Percentiles rank a stretch among this genome's conserved stretches.
Evolutionary conservation across 2,329 filamentous ascomycete genomes (phyloP).

Genomic region (Penicillium fuscoglaucum): DNA sequence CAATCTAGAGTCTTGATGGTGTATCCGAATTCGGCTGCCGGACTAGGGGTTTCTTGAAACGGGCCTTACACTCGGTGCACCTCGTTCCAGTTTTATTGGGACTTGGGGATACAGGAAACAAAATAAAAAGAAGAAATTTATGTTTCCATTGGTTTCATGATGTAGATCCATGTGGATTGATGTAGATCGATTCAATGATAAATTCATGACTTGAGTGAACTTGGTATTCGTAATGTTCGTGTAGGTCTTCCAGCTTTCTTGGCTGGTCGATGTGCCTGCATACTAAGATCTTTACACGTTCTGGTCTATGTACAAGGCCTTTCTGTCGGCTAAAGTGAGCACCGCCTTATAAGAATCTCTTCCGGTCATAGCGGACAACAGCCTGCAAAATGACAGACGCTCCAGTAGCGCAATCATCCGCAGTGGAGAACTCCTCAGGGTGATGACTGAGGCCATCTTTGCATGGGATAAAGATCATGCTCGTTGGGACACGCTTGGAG

Average conservation of each 20-base stretch:
- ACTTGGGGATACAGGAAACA: conserved; percentile 28
- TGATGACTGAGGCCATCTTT: conserved; percentile 64
- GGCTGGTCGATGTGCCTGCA: not conserved
- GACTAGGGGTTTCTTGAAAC: conserved; percentile 32
- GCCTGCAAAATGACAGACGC: conserved; percentile 45
- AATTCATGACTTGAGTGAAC: not conserved
- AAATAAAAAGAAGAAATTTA: conserved; percentile 29
- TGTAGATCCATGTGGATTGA: conserved; percentile 31
- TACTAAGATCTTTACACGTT: not conserved
- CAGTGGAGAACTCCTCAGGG: conserved; percentile 61
- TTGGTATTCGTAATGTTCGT: not conserved
- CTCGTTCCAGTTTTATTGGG: conserved; percentile 20
- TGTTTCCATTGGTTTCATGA: conserved; percentile 27
- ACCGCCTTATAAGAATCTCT: conserved; percentile 40
- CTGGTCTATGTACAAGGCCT: not conserved
- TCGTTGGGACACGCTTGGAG: conserved; percentile 59
- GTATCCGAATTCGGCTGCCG: conserved; percentile 27
- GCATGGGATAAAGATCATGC: conserved; percentile 68
- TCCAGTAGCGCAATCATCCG: conserved; percentile 60
- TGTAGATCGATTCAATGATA: not conserved
- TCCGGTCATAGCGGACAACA: conserved; percentile 38
- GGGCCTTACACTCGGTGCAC: conserved; percentile 25
- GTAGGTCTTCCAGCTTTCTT: not conserved
- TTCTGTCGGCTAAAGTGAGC: not conserved
- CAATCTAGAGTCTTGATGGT: conserved; percentile 33